Evolutionary conservation across 1,284 basidiomycete species (phyloP), one percentile per base, ranked within the genome.

Genomic region (Thecaphora thlaspeos): DNA sequence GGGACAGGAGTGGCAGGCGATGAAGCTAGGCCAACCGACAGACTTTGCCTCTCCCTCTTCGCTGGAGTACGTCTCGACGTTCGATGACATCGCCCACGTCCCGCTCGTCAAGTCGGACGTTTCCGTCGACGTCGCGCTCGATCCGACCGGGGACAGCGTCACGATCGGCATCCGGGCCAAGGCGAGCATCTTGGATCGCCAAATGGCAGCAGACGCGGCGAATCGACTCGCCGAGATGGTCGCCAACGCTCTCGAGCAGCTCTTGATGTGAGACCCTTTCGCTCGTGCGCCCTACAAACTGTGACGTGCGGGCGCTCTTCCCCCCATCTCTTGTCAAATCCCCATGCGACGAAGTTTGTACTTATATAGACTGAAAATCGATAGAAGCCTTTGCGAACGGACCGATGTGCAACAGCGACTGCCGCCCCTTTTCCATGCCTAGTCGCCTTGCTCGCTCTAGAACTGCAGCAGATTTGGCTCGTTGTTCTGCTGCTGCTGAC

Each of bases 391-490:
- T n/a, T n/a, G n/a, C n/a, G n/a, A n/a, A n/a, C n/a, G n/a, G n/a
- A n/a, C n/a, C n/a, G n/a, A n/a, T n/a, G n/a, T n/a, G n/a, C n/a
- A n/a, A n/a, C n/a, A n/a, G n/a, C n/a, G n/a, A n/a, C n/a, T n/a
- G n/a, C n/a, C n/a, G 7, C 22, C 1, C 10, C 22, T 19, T 12
- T 5, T 12, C 14, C 5, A 34, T 28, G 32, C 17, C 2, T 8
- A 10, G 23, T 8, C 30, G 28, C 23, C n/a, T 12, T n/a, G 17
- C n/a, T n/a, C n/a, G 28, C 3, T 2, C 42, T 37, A 62, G 37
- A 62, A 62, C 2, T 62, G 60, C 0, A 58, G 41, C 28, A 62
- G 23, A 17, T 57, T 62, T 17, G 60, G 55, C 26, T 58, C 51
- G n/a, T 26, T 48, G 15, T 53, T 46, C 18, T 54, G 41, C 17